These are phyloP conservation scores for Dujonia santamariae DNA, from an alignment of 1,139 yeast genomes.

Conservation along the genomic window DNA sequence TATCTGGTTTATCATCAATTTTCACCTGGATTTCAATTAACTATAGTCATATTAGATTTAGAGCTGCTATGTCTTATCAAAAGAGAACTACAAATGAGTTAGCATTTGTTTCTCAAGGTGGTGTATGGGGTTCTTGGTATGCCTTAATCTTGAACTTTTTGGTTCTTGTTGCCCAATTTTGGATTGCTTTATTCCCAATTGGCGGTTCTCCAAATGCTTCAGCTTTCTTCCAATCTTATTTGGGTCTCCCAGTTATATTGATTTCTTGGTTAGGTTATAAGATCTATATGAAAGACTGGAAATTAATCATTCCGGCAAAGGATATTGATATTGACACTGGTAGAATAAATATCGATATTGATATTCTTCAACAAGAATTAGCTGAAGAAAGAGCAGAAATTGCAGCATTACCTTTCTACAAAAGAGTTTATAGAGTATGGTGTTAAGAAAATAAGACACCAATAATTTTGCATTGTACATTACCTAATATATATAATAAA, in stretches of 20 bases:
- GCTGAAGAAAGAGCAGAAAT: conserved; percentile 38
- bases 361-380: conserved; percentile 37
- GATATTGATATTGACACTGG: conserved; percentile 42
- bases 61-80: conserved; percentile 28
- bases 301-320: conserved; percentile 26
- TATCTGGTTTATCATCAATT: conserved; percentile 35
- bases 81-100: conserved; percentile 29
- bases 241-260: conserved; percentile 34
- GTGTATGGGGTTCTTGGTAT: conserved; percentile 29
- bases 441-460: conserved; percentile 18
- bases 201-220: conserved; percentile 31
- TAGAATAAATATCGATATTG: conserved; percentile 40
- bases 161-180: conserved; percentile 39
- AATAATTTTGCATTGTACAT: background rate
- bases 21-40: conserved; percentile 37
- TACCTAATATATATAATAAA: background rate
- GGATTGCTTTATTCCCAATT: conserved; percentile 42
- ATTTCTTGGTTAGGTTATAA: conserved; percentile 39
- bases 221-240: conserved; percentile 34
- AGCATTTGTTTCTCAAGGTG: conserved; percentile 30
- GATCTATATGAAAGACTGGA: conserved; percentile 34
- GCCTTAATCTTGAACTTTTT: conserved; percentile 26
- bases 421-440: conserved; percentile 29
- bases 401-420: conserved; percentile 27
- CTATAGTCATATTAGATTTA: conserved; percentile 32